phyloP scores from a whole-genome alignment of 306 rosid species.

The Prunus davidiana region DNA sequence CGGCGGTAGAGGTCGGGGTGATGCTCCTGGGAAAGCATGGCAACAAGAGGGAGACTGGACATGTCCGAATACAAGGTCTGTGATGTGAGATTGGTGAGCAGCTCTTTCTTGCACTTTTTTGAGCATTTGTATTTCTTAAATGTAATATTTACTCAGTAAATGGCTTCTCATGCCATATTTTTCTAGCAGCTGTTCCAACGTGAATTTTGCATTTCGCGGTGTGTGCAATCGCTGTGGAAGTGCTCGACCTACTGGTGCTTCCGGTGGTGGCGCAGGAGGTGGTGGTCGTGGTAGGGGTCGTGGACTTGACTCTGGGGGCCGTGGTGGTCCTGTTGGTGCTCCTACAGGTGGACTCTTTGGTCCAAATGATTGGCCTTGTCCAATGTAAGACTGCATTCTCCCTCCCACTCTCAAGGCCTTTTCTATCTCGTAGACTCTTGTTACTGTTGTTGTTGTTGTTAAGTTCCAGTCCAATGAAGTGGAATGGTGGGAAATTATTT shows the following conservation, averaged over 20 bases:
- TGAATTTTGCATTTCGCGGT: slow-evolving; percentile 98
- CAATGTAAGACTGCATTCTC: slow-evolving; percentile 56
- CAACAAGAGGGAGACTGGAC: slow-evolving; percentile 98
- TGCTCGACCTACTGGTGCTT: slow-evolving; percentile 92
- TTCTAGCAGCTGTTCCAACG: slow-evolving; percentile 79
- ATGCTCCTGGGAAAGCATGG: slow-evolving; percentile 87
- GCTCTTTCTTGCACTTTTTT: slow-evolving; percentile 78
- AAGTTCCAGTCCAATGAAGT: slow-evolving; percentile 13
- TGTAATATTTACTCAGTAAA: slow-evolving; percentile 15
- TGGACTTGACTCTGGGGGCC: slow-evolving; percentile 60
- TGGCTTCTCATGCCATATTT: slow-evolving; percentile 34
- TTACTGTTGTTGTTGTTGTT: background rate
- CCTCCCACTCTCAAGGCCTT: background rate
- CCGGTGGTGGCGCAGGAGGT: slow-evolving; percentile 63
- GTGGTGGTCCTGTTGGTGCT: slow-evolving; percentile 59
- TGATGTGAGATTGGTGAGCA: slow-evolving; percentile 99
- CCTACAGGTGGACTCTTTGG: slow-evolving; percentile 87
- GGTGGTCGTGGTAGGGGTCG: slow-evolving; percentile 97
- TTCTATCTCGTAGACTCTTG: background rate
- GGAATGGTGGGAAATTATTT: background rate
- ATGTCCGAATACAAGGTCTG: slow-evolving; percentile 99
- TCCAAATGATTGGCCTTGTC: slow-evolving; percentile 99
- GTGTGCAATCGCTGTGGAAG: slow-evolving; percentile 98
- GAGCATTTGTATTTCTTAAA: background rate
- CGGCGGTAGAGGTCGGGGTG: slow-evolving; percentile 71